These are phyloP conservation scores for Mycena albidolilacea DNA, from an alignment of 768 basidiomycete species.

Conservation along the genomic window DNA sequence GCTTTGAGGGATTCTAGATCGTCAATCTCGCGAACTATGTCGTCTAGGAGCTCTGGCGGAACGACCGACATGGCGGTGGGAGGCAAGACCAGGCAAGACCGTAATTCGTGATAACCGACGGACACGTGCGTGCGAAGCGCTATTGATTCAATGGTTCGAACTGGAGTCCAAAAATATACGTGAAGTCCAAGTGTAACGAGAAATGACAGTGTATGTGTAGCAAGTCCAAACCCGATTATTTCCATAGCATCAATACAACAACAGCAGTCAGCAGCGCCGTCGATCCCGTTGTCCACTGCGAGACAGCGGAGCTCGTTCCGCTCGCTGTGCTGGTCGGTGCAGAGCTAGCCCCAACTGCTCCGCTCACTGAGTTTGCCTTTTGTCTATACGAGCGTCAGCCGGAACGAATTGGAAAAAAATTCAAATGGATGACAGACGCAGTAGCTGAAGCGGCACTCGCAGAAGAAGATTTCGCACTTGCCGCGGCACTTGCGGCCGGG, in stretches of 20 bases:
- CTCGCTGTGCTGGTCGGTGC: background rate
- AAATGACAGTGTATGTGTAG: background rate
- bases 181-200: background rate
- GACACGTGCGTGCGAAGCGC: no score
- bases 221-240: background rate
- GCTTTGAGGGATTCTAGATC: background rate
- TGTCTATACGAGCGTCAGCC: background rate
- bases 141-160: no score
- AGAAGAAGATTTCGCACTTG: background rate
- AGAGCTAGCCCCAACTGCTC: background rate
- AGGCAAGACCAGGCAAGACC: no score
- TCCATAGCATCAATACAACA: background rate
- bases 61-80: background rate
- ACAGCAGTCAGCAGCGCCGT: background rate
- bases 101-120: no score
- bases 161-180: background rate
- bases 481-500: background rate
- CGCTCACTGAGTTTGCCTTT: background rate
- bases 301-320: background rate
- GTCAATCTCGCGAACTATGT: background rate
- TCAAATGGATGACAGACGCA: background rate
- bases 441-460: background rate
- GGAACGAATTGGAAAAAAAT: background rate
- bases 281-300: background rate
- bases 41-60: background rate